These are phyloP conservation scores for Stagonosporopsis rhizophila DNA, from an alignment of 2,329 filamentous ascomycete genomes.

Conservation along the genomic window DNA sequence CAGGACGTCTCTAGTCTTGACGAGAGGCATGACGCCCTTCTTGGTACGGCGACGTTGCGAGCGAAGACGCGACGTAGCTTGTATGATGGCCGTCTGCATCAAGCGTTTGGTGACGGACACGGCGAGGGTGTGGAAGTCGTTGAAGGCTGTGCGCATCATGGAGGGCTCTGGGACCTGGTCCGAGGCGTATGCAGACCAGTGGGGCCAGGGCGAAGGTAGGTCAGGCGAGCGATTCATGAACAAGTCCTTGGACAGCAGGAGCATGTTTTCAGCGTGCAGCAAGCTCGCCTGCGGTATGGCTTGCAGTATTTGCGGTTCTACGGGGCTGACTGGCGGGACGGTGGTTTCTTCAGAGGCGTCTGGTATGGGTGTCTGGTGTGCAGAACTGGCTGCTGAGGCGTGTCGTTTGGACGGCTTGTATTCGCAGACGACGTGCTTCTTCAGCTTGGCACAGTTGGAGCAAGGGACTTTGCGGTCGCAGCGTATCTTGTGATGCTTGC, in stretches of 20 bases:
- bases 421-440: slow-evolving; percentile 8
- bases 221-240: slow-evolving; percentile 48
- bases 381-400: background rate
- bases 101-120: slow-evolving; percentile 74
- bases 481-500: slow-evolving; percentile 20
- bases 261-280: slow-evolving; percentile 36
- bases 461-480: slow-evolving; percentile 22
- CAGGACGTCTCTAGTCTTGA: slow-evolving; percentile 59
- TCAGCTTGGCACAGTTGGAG: slow-evolving; percentile 15
- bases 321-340: background rate
- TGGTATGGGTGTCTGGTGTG: background rate
- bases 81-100: slow-evolving; percentile 72
- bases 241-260: slow-evolving; percentile 40
- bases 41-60: slow-evolving; percentile 49
- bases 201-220: slow-evolving; percentile 36
- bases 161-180: slow-evolving; percentile 61
- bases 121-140: slow-evolving; percentile 74
- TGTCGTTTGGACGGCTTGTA: slow-evolving; percentile 1
- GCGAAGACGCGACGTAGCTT: slow-evolving; percentile 72
- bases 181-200: slow-evolving; percentile 42
- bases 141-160: slow-evolving; percentile 76
- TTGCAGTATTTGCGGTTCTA: slow-evolving; percentile 27
- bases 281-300: slow-evolving; percentile 45
- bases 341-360: background rate
- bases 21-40: slow-evolving; percentile 41